Evolutionary conservation across 768 basidiomycete species (phyloP).

Genomic region (Kwoniella dejecticola): DNA sequence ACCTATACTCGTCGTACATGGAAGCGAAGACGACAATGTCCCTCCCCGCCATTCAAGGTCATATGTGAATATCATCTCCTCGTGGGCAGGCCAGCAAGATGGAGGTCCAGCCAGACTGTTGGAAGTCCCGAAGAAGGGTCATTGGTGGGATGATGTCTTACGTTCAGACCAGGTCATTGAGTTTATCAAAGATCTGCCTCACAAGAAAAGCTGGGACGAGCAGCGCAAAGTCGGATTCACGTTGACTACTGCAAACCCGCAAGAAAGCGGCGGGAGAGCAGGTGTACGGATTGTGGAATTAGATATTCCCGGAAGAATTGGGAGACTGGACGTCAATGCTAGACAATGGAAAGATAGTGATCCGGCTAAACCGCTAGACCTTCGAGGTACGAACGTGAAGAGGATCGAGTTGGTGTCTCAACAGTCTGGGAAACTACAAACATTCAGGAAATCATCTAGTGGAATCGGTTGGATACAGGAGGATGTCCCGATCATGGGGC

Average conservation of each 20-base stretch:
- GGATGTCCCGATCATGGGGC: background rate
- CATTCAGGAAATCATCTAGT: background rate
- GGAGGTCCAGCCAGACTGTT: slow-evolving; percentile 12
- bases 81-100: slow-evolving; percentile 60
- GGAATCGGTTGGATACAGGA: background rate
- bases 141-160: slow-evolving; percentile 45
- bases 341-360: slow-evolving; percentile 33
- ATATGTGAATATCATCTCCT: slow-evolving; percentile 63
- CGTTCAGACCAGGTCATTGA: slow-evolving; percentile 60
- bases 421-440: background rate
- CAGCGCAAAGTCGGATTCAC: slow-evolving; percentile 61
- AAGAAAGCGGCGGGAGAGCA: slow-evolving; percentile 69
- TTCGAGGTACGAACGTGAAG: slow-evolving; percentile 36
- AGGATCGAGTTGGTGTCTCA: slow-evolving; percentile 19
- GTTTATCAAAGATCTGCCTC: slow-evolving; percentile 24
- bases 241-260: slow-evolving; percentile 70
- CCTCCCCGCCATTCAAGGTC: slow-evolving; percentile 82
- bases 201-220: slow-evolving; percentile 18
- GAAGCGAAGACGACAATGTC: slow-evolving; percentile 76
- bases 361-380: slow-evolving; percentile 19
- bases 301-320: slow-evolving; percentile 65
- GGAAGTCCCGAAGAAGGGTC: slow-evolving; percentile 34
- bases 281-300: slow-evolving; percentile 70
- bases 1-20: slow-evolving; percentile 75
- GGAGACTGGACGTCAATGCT: slow-evolving; percentile 39